A percentile compares a stretch with the other conserved stretches of the same genome.
phyloP scores from a whole-genome alignment of 208 protist genomes.

The Crithidia brevicula region DNA sequence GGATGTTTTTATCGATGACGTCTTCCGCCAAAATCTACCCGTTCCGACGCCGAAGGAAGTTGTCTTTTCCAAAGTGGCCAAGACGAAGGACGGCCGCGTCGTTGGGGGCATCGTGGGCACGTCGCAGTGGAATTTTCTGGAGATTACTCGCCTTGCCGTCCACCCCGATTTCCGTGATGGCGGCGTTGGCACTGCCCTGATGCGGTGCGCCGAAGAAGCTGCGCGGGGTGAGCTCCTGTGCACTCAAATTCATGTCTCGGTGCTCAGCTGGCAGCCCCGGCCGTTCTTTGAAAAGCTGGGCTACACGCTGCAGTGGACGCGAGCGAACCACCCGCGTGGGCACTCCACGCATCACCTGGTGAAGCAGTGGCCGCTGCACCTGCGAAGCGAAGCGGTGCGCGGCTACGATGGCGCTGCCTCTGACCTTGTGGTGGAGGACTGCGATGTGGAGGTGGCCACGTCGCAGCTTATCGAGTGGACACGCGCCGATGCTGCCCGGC shows the following conservation, averaged over 20 bases:
- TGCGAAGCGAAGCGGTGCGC: background rate
- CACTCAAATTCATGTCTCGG: background rate
- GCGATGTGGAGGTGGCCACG: constrained; percentile 2
- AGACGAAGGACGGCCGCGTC: background rate
- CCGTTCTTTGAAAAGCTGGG: background rate
- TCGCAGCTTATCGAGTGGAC: constrained; percentile 23
- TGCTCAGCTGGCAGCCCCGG: background rate
- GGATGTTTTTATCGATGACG: background rate
- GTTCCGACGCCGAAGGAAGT: background rate
- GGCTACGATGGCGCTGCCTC: background rate
- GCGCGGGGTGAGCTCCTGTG: background rate
- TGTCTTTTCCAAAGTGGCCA: background rate
- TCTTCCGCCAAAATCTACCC: background rate
- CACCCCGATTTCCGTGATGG: background rate
- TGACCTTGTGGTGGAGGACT: background rate
- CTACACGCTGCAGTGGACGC: background rate
- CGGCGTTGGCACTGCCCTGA: background rate
- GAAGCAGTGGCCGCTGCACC: background rate
- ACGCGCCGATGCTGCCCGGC: background rate
- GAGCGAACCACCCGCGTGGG: background rate
- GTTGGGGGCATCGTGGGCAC: background rate
- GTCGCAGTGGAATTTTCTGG: background rate
- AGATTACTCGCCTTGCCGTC: background rate
- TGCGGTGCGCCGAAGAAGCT: background rate
- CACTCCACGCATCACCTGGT: background rate